Evolutionary conservation across 2,329 filamentous ascomycete genomes (phyloP), one percentile per base, ranked within the genome.

Genomic region (Phaeoacremonium minimum): DNA sequence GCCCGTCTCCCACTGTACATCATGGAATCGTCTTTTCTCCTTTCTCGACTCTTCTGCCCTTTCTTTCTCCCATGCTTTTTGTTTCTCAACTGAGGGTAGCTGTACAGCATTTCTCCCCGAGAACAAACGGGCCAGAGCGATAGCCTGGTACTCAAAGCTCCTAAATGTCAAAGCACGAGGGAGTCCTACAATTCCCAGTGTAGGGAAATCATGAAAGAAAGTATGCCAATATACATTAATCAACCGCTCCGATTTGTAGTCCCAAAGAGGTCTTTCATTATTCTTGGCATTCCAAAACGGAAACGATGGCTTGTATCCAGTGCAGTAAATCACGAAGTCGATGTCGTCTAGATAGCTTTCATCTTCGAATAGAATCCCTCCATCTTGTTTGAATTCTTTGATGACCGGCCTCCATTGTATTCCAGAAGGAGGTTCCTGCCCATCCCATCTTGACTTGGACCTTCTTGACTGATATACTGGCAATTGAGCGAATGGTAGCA

Each of bases 331-430:
- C 16, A 68, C 46, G 5, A 47, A 45, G 38, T 69, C 64, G 14
- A 69, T 38, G 8, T 61, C 54, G 18, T 56, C 42, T 1, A 67
- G 47, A 4, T 50, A 40, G 3, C 56, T 55, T 4, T 46, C 60
- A 40, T 69, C 64, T 1, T 47, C 47, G 35, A 69, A 69, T 2
- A 69, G 34, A 48, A 79, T 55, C 29, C 66, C 42, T 17, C 69
- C 62, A 48, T 64, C 54, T 26, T 26, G 9, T 16, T 54, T 44
- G 46, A 64, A 78, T 18, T 65, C 58, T 1, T 46, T 55, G 30
- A 81, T 66, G 9, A 73, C 46, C 0, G 73, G 70, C 45, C 75
- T 77, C 75, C 75, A 80, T 6, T 48, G 60, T 5, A 77, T 64
- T 0, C 71, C 73, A 0, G 48, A 20, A 0, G 67, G 66, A 1